Percentiles rank a stretch among this genome's conserved stretches.
Evolutionary conservation across 2,329 filamentous ascomycete genomes (phyloP).

Genomic region (Akanthomyces muscarius): DNA sequence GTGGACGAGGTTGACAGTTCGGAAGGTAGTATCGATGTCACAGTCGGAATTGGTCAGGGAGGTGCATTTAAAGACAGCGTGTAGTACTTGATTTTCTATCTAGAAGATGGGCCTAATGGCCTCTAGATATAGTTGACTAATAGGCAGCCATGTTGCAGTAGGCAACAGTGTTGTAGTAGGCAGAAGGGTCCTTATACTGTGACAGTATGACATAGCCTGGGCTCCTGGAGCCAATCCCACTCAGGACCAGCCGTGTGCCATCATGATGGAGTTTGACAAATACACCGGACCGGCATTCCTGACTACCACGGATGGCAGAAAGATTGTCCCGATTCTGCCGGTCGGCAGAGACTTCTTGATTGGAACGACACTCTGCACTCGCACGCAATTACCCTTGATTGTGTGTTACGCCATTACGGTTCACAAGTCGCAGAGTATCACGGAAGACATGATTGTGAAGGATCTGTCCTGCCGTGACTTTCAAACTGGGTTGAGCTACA

Average conservation of each 20-base stretch:
- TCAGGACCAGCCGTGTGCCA: slow-evolving; percentile 17
- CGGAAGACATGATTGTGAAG: slow-evolving; percentile 20
- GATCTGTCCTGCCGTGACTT: slow-evolving; percentile 20
- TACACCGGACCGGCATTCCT: slow-evolving; percentile 18
- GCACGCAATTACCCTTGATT: slow-evolving; percentile 11
- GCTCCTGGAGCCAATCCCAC: slow-evolving; percentile 19
- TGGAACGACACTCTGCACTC: slow-evolving; percentile 16
- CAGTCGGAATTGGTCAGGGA: neutral
- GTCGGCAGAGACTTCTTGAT: slow-evolving; percentile 18
- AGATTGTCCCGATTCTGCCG: slow-evolving; percentile 18
- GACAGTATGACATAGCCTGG: slow-evolving; percentile 18
- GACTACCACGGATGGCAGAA: slow-evolving; percentile 16
- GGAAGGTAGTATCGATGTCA: neutral
- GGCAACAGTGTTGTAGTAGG: no score
- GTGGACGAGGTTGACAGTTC: slow-evolving; percentile 1
- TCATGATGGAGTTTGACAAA: slow-evolving; percentile 20
- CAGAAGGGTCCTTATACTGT: no score
- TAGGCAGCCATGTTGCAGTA: no score
- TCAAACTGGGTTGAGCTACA: slow-evolving; percentile 18
- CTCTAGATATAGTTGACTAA: neutral
- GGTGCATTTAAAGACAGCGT: neutral
- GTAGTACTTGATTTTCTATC: neutral
- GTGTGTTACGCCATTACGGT: slow-evolving; percentile 16
- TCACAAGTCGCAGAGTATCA: slow-evolving; percentile 18
- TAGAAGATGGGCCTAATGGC: neutral